Conservation (phyloP, 345 rosid genomes). For the Conringia planisiliqua region DNA sequence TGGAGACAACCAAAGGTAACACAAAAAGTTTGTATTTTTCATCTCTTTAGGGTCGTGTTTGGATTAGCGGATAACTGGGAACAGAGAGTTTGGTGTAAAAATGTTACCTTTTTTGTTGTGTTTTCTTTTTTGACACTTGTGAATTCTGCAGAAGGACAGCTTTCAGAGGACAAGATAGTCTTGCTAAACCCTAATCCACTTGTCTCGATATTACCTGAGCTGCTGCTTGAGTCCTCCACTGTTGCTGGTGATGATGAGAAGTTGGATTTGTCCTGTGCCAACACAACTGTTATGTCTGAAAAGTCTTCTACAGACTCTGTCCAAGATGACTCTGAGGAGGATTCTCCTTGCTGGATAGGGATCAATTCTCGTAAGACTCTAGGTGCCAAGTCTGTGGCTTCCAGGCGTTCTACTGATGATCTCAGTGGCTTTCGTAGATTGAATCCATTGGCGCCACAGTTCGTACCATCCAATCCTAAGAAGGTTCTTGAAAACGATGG, state of each 20-base stretch:
- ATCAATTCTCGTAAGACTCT: conserved; percentile 11
- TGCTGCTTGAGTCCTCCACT: conserved; percentile 6
- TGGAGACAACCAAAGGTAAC: conserved; percentile 22
- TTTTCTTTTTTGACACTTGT: not conserved
- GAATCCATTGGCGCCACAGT: conserved; percentile 55
- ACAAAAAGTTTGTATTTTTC: not conserved
- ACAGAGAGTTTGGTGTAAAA: not conserved
- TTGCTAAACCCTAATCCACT: not conserved
- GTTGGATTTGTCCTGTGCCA: conserved; percentile 21
- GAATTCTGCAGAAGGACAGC: conserved; percentile 7
- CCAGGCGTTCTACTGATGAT: conserved; percentile 30
- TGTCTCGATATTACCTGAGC: conserved; percentile 12
- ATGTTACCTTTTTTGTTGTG: not conserved
- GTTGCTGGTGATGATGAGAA: conserved; percentile 17
- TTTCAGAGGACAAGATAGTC: conserved; percentile 3
- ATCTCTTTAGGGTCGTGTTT: not conserved
- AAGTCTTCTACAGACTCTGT: conserved; percentile 16
- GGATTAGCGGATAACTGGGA: not conserved
- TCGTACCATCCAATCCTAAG: conserved; percentile 40
- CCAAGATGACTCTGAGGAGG: conserved; percentile 48
- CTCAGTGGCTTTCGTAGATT: conserved; percentile 31
- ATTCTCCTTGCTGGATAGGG: conserved; percentile 75
- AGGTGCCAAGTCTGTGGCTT: conserved; percentile 10
- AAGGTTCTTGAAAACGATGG: conserved; percentile 24
- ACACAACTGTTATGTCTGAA: conserved; percentile 12